Evolutionary conservation across 2,329 filamentous ascomycete genomes (phyloP).

Genomic region (Thermoascus crustaceus): DNA sequence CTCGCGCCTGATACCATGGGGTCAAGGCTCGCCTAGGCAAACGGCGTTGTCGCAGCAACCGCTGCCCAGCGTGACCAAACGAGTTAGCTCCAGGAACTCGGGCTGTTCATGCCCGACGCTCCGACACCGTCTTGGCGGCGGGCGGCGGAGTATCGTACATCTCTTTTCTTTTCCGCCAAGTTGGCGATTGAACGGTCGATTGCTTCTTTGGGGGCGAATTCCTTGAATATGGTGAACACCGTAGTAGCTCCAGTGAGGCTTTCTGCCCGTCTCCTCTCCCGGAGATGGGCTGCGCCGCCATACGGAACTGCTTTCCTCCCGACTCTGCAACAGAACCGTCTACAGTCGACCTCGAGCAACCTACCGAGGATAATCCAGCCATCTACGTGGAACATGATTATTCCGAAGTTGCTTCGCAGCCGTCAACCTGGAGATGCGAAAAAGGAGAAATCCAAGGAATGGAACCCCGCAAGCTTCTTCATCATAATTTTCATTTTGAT

Average conservation of each 20-base stretch:
- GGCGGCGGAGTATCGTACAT: slow-evolving; percentile 9
- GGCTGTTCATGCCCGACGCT: background rate
- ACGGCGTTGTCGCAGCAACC: slow-evolving; percentile 10
- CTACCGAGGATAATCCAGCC: slow-evolving; percentile 47
- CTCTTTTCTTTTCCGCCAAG: too few relatives aligned
- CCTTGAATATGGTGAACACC: too few relatives aligned
- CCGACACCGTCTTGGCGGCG: background rate
- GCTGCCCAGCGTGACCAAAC: slow-evolving; percentile 13
- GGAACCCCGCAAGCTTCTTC: slow-evolving; percentile 77
- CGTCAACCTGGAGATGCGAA: slow-evolving; percentile 22
- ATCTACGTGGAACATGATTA: slow-evolving; percentile 61
- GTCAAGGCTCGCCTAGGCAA: background rate
- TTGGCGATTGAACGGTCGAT: too few relatives aligned
- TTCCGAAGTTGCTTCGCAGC: slow-evolving; percentile 51
- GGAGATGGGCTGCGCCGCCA: slow-evolving; percentile 3
- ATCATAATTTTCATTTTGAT: slow-evolving; percentile 78
- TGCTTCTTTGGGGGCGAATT: too few relatives aligned
- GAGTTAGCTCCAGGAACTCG: background rate
- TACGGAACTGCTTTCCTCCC: slow-evolving; percentile 4
- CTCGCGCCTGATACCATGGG: background rate
- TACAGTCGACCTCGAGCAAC: slow-evolving; percentile 15
- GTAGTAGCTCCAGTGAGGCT: slow-evolving; percentile 8
- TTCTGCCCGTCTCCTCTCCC: slow-evolving; percentile 2
- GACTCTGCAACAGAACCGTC: slow-evolving; percentile 12
- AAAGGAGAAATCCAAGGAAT: slow-evolving; percentile 48